These are phyloP conservation scores for Brassica balearica DNA, from an alignment of 441 rosid genomes.

Conservation along the genomic window DNA sequence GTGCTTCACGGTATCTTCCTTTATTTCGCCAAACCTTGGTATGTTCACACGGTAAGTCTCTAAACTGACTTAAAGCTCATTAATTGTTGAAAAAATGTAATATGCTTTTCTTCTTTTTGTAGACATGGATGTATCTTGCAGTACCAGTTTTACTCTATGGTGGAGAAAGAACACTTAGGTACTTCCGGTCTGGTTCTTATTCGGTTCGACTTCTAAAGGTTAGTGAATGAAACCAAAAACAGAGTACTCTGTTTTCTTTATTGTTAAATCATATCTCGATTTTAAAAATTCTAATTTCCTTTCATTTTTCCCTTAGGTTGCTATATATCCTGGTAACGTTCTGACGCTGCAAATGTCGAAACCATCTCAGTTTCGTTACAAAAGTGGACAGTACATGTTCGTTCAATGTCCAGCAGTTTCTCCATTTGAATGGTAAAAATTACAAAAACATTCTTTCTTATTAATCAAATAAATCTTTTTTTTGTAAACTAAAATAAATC, in stretches of 20 bases:
- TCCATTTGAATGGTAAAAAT: conserved; percentile 54
- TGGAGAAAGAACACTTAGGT: conserved; percentile 46
- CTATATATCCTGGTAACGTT: conserved; percentile 68
- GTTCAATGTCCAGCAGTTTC: conserved; percentile 60
- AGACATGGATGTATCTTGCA: conserved; percentile 51
- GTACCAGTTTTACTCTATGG: conserved; percentile 47
- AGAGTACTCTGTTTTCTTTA: conserved; percentile 30
- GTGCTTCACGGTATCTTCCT: conserved; percentile 65
- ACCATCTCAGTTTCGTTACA: conserved; percentile 54
- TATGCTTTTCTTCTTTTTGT: too few species aligned
- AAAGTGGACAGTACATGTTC: conserved; percentile 63
- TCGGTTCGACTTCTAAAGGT: conserved; percentile 53
- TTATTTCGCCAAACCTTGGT: conserved; percentile 68
- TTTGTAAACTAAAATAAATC: neutral
- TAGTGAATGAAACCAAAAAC: neutral
- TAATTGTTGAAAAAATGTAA: neutral
- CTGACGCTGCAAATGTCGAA: conserved; percentile 54
- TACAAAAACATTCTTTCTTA: neutral
- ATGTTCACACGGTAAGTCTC: conserved; percentile 58
- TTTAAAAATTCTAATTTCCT: neutral
- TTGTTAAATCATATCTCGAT: neutral
- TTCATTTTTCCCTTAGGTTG: conserved; percentile 41
- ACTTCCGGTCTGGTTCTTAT: conserved; percentile 45
- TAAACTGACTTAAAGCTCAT: neutral
- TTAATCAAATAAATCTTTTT: neutral